Evolutionary conservation across 225 moss, liverwort and hornwort genomes (phyloP).

Genomic region (Marchantia paleacea): DNA sequence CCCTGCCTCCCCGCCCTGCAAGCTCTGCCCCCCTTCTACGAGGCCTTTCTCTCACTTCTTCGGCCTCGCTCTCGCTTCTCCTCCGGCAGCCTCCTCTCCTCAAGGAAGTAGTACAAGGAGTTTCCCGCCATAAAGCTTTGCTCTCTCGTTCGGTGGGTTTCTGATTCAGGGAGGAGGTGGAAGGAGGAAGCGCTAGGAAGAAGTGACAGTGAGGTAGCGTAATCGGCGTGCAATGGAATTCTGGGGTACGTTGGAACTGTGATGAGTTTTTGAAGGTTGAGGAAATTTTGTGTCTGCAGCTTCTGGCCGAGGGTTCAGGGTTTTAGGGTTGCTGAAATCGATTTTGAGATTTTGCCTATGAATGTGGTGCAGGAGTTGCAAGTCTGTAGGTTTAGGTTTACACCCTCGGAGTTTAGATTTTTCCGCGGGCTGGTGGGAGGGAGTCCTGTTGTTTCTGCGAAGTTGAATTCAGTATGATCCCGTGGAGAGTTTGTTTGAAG

Average conservation of each 20-base stretch:
- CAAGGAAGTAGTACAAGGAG: no score
- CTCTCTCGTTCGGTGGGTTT: no score
- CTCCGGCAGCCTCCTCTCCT: no score
- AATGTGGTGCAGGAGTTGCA: slow-evolving; percentile 17
- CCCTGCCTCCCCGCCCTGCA: no score
- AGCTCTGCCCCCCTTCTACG: no score
- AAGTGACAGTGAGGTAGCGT: background rate
- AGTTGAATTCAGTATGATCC: slow-evolving; percentile 17
- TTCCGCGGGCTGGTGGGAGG: slow-evolving; percentile 7
- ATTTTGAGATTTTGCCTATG: slow-evolving; percentile 16
- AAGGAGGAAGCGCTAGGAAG: background rate
- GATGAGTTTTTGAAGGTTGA: background rate
- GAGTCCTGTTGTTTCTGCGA: slow-evolving; percentile 13
- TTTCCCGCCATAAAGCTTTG: no score
- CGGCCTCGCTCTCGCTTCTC: no score
- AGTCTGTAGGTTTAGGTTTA: slow-evolving; percentile 23
- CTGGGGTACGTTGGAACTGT: slow-evolving; percentile 5
- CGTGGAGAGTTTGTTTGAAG: slow-evolving; percentile 15
- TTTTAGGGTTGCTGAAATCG: background rate
- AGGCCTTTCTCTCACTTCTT: no score
- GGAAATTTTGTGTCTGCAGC: background rate
- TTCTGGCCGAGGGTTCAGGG: background rate
- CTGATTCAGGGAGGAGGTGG: background rate
- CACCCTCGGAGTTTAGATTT: slow-evolving; percentile 14
- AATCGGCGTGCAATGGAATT: slow-evolving; percentile 10